A percentile compares a stretch with the other conserved stretches of the same genome.
Conservation (phyloP, 116 monocot genomes). For the Thalassia testudinum region DNA sequence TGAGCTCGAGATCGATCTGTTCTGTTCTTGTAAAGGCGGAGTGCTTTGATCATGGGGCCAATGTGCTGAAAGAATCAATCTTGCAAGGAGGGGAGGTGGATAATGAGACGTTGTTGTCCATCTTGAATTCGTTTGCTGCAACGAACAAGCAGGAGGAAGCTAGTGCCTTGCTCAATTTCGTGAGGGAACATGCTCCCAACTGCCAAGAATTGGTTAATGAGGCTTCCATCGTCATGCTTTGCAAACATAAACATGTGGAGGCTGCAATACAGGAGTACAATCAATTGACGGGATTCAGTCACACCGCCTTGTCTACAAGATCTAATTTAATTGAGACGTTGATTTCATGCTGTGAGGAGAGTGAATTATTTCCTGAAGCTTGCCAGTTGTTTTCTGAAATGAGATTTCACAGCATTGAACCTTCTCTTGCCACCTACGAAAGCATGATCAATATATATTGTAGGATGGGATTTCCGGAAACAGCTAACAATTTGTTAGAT, state of each 20-base stretch:
- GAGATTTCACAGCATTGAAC: conserved; percentile 49
- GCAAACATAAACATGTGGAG: conserved; percentile 31
- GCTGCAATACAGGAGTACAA: conserved; percentile 61
- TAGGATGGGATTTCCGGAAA: conserved; percentile 81
- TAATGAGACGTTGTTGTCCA: conserved; percentile 28
- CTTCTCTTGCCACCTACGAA: conserved; percentile 40
- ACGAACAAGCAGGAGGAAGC: conserved; percentile 34
- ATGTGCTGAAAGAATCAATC: conserved; percentile 58
- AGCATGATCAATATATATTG: conserved; percentile 60
- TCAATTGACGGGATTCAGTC: conserved; percentile 17
- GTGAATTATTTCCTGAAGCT: conserved; percentile 44
- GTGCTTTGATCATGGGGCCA: conserved; percentile 39
- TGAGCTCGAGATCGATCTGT: conserved; percentile 32
- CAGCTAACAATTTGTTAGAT: conserved; percentile 55
- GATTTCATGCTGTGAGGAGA: conserved; percentile 42
- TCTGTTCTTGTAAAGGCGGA: conserved; percentile 51
- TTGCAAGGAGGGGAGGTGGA: conserved; percentile 45
- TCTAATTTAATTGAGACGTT: conserved; percentile 44
- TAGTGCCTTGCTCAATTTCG: conserved; percentile 40
- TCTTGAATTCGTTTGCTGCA: conserved; percentile 40
- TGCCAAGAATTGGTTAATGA: conserved; percentile 33
- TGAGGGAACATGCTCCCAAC: conserved; percentile 30
- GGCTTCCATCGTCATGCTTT: conserved; percentile 45
- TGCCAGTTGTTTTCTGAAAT: conserved; percentile 86
- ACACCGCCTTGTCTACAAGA: conserved; percentile 10